Evolutionary conservation across 176 grass and related monocot species (phyloP).

Genomic region (Musa troglodytarum): DNA sequence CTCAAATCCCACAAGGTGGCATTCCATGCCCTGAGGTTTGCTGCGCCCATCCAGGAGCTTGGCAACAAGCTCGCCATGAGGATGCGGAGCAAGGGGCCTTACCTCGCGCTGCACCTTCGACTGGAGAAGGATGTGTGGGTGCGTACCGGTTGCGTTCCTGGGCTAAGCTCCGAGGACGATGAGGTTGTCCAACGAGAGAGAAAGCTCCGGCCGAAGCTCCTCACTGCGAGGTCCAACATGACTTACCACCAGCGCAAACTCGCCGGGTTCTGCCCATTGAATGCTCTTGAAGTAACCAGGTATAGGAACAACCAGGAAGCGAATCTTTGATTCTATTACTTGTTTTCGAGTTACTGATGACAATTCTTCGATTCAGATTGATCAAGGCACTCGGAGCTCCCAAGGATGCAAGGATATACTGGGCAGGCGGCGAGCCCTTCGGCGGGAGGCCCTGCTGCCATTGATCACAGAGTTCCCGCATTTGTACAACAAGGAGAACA

Average conservation of each 20-base stretch:
- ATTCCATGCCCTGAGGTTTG: conserved; percentile 7
- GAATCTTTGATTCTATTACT: too few relatives aligned
- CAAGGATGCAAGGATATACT: conserved; percentile 1
- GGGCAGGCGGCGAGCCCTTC: conserved; percentile 13
- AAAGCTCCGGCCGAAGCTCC: conserved; percentile 9
- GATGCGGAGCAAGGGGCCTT: conserved; percentile 6
- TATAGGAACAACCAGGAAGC: neutral
- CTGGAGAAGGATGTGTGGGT: conserved; percentile 22
- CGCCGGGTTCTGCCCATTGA: conserved; percentile 15
- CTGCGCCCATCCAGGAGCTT: conserved; percentile 14
- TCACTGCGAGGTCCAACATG: conserved; percentile 7
- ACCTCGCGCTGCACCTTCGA: neutral
- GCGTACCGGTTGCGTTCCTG: conserved; percentile 13
- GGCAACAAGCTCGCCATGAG: conserved; percentile 7
- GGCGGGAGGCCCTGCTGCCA: neutral
- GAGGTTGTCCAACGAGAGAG: neutral
- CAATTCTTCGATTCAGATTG: neutral
- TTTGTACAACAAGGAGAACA: conserved; percentile 1
- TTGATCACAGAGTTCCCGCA: conserved; percentile 5
- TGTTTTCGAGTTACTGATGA: neutral
- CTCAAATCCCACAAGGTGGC: neutral
- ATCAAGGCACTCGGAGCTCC: conserved; percentile 11
- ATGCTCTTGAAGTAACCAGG: conserved; percentile 1
- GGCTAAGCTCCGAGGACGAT: neutral
- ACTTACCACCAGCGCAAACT: conserved; percentile 5